These are phyloP conservation scores for Phialophora verrucosa DNA, from an alignment of 2,329 filamentous ascomycete species.

Conservation along the genomic window DNA sequence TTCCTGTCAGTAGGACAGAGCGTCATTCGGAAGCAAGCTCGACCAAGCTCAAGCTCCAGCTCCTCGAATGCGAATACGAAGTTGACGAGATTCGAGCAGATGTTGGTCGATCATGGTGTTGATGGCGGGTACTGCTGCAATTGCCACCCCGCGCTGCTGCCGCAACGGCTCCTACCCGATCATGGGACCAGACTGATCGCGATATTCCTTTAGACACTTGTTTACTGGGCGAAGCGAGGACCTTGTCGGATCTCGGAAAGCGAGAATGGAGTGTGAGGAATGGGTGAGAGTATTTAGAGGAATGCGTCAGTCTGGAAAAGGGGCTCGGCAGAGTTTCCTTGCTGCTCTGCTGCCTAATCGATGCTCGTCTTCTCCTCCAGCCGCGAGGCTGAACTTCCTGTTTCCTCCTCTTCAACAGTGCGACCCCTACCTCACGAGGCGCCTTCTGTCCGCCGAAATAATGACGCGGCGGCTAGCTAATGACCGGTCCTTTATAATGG, in stretches of 20 bases:
- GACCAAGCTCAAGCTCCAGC: neutral
- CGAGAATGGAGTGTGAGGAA: neutral
- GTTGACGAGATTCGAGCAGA: neutral
- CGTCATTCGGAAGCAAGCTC: neutral
- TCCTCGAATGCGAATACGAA: neutral
- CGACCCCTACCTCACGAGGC: neutral
- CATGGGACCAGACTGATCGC: neutral
- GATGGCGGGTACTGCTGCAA: neutral
- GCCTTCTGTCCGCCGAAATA: neutral
- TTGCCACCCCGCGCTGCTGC: neutral
- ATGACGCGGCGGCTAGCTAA: neutral
- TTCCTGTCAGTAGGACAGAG: neutral
- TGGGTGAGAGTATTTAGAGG: neutral
- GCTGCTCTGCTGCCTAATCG: neutral
- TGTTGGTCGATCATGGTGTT: neutral
- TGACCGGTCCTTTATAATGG: conserved; percentile 3
- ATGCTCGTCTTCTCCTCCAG: neutral
- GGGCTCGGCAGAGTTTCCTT: conserved; percentile 1
- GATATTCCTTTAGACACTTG: neutral
- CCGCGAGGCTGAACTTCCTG: conserved; percentile 4
- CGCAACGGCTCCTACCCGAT: neutral
- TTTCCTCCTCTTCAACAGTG: neutral
- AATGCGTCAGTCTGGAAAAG: neutral
- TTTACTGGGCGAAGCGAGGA: neutral
- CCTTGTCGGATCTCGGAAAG: neutral